A percentile compares a stretch with the other conserved stretches of the same genome.
Evolutionary conservation across 2,329 filamentous ascomycete species (phyloP).

Genomic region (Lasiodiplodia hormozganensis): DNA sequence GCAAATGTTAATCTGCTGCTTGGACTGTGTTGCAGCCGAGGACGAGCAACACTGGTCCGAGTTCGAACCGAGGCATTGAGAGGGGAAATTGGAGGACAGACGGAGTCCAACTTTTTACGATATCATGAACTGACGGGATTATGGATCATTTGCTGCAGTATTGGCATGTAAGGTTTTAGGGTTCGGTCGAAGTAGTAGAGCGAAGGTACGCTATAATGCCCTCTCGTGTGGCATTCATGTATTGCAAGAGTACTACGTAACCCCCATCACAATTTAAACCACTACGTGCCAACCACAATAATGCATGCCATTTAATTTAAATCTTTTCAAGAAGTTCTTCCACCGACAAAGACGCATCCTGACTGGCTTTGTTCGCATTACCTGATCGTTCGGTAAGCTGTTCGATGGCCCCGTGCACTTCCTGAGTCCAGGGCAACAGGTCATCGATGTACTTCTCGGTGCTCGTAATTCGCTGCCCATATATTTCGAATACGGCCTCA

Average conservation of each 20-base stretch:
- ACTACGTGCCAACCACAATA: background rate
- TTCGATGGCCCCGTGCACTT: background rate
- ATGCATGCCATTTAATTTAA: background rate
- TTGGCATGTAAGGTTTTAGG: too few relatives aligned
- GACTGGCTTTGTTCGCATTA: background rate
- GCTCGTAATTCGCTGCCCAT: background rate
- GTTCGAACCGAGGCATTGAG: background rate
- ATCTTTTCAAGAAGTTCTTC: background rate
- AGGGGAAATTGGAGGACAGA: background rate
- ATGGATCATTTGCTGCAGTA: too few relatives aligned
- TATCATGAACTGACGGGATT: too few relatives aligned
- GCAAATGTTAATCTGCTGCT: background rate
- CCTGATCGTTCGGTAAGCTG: background rate
- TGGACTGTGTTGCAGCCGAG: background rate
- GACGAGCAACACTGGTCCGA: background rate
- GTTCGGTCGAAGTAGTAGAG: background rate
- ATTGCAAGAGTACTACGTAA: background rate
- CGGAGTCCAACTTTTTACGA: too few relatives aligned
- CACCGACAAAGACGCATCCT: too few relatives aligned
- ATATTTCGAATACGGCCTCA: background rate
- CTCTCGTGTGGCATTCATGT: background rate
- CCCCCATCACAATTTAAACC: background rate
- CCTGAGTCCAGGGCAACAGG: background rate
- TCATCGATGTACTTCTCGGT: conserved; percentile 2
- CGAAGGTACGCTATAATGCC: background rate